Base-by-base conservation (phyloP, 2,329 filamentous ascomycete genomes). In the Penicillium occitanis region DNA sequence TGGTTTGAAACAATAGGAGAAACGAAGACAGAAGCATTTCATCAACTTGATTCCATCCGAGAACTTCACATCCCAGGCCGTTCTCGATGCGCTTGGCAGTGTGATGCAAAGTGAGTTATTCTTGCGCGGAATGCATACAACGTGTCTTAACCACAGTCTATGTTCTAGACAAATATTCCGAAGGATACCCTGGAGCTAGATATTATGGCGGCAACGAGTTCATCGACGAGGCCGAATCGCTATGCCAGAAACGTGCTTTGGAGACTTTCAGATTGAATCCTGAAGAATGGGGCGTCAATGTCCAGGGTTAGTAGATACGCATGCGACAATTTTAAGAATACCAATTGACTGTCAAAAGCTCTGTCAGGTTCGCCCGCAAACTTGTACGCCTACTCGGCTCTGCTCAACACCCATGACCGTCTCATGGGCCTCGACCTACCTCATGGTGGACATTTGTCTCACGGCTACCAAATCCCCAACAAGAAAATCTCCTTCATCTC, bases 171-270 rank as follows among this genome's bases (percentile, higher is more conserved):
- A 98, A 99, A 80, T 99, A 99, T 82, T 98, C 95, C 0, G 95
- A 99, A 80, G 95, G 95, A 61, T 99, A 99, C 74, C 95, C 94
- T 37, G 95, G 95, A 65, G 94, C 94, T 68, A 87, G 94, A 76
- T 98, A 98, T 83, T 98, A 98, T 76, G 94, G 94, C 63, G 94
- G 94, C 70, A 98, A 98, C 79, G 91, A 97, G 80, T 93, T 93
- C 79, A 98, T 98, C 74, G 94, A 98, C 75, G 87, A 92, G 74
- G 88, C 94, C 5, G 94, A 98, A 82, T 84, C 90, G 57, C 84
- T 97, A 58, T 98, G 94, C 80, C 95, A 98, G 82, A 86, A 92
- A 77, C 89, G 94, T 73, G 95, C 95, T 19, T 84, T 98, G 13
- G 88, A 96, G 80, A 88, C 94, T 0, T 98, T 96, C 78, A 88